Evolutionary conservation across 1,284 basidiomycete genomes (phyloP).

Genomic region (Sanghuangporus baumii): DNA sequence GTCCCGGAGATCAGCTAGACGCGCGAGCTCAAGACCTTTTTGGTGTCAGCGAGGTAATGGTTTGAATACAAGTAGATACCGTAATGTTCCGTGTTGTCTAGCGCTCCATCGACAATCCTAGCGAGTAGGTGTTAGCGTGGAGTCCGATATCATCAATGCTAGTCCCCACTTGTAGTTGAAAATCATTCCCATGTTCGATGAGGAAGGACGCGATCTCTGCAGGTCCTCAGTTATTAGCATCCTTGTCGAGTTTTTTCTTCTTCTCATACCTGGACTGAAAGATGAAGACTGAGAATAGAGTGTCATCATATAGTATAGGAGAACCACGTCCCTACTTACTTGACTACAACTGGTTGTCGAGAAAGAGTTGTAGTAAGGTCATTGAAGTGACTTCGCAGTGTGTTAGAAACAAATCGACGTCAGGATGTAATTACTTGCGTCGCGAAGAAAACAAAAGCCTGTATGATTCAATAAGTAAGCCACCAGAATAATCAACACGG

Average conservation of each 20-base stretch:
- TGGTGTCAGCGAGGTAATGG: neutral
- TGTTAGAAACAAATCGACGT: neutral
- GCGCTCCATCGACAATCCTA: conserved; percentile 63
- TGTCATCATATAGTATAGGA: conserved; percentile 17
- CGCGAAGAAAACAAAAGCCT: conserved; percentile 87
- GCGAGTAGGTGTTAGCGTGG: neutral
- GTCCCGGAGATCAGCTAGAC: conserved; percentile 73
- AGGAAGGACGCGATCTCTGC: conserved; percentile 48
- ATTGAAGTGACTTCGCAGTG: conserved; percentile 56
- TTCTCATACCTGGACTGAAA: conserved; percentile 66
- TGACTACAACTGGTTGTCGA: conserved; percentile 64
- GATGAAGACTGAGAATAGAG: conserved; percentile 56
- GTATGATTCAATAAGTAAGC: neutral
- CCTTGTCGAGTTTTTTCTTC: neutral
- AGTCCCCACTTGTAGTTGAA: conserved; percentile 73
- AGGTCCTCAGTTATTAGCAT: neutral
- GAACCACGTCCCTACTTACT: conserved; percentile 42
- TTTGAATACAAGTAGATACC: conserved; percentile 34
- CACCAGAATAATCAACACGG: neutral
- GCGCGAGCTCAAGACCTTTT: conserved; percentile 77
- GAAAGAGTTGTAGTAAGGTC: conserved; percentile 68
- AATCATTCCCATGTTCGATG: conserved; percentile 56
- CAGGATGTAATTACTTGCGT: conserved; percentile 48
- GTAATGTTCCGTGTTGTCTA: conserved; percentile 57
- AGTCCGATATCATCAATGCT: neutral